Percentiles rank a stretch among this genome's conserved stretches.
phyloP scores from a whole-genome alignment of 1,284 basidiomycete species.

The Vanrija pseudolonga region DNA sequence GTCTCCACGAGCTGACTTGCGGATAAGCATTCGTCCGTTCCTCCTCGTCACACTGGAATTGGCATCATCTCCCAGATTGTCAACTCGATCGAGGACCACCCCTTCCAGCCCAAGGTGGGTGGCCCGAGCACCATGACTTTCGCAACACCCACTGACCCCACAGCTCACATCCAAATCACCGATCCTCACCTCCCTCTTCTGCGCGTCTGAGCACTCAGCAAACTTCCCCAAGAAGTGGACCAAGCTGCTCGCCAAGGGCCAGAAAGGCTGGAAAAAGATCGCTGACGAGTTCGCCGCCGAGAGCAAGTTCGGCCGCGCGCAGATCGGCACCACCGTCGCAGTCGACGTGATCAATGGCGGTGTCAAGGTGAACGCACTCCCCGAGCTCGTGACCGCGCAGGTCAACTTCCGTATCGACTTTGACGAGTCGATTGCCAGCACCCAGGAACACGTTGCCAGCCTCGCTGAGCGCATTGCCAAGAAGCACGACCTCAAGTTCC shows the following conservation, averaged over 20 bases:
- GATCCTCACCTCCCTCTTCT: slow-evolving; percentile 48
- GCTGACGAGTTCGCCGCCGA: slow-evolving; percentile 15
- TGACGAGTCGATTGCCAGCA: slow-evolving; percentile 32
- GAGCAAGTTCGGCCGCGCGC: background rate
- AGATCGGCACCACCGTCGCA: slow-evolving; percentile 40
- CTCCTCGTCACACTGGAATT: slow-evolving; percentile 51
- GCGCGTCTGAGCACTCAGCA: slow-evolving; percentile 47
- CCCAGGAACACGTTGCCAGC: slow-evolving; percentile 32
- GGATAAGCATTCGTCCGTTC: slow-evolving; percentile 49
- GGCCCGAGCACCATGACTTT: slow-evolving; percentile 7
- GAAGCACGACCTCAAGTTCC: slow-evolving; percentile 26
- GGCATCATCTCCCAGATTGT: slow-evolving; percentile 50
- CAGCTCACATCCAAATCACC: slow-evolving; percentile 46
- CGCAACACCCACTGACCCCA: background rate
- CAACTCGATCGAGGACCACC: slow-evolving; percentile 46
- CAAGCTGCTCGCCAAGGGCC: slow-evolving; percentile 29
- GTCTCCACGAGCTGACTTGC: background rate
- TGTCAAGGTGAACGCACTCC: slow-evolving; percentile 38
- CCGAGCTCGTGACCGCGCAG: slow-evolving; percentile 33
- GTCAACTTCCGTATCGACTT: slow-evolving; percentile 50
- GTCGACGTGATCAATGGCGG: slow-evolving; percentile 45
- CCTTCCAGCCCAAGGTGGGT: slow-evolving; percentile 32
- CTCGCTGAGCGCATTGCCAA: slow-evolving; percentile 30
- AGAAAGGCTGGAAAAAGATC: slow-evolving; percentile 44
- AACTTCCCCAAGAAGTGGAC: slow-evolving; percentile 38